Evolutionary conservation across 2,329 filamentous ascomycete genomes (phyloP).

Genomic region (Tolypocladium sp.): DNA sequence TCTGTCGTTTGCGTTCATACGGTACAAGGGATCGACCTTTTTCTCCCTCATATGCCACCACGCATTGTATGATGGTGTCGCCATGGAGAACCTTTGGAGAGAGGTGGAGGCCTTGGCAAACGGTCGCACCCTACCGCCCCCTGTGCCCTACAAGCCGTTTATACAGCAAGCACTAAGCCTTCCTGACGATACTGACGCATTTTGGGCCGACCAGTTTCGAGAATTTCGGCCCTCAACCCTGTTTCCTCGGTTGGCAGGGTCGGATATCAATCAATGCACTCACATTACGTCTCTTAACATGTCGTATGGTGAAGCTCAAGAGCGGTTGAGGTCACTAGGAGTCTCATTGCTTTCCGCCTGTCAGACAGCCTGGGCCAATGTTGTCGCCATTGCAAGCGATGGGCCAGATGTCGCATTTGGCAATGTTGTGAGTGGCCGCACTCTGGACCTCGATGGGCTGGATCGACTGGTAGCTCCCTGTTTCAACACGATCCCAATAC

Average conservation of each 20-base stretch:
- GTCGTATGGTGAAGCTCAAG: constrained; percentile 36
- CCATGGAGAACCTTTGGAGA: constrained; percentile 57
- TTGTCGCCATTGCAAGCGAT: constrained; percentile 48
- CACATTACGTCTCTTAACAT: constrained; percentile 19
- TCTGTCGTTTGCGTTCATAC: constrained; percentile 34
- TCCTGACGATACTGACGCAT: constrained; percentile 42
- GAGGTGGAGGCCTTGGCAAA: constrained; percentile 57
- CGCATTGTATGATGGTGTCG: constrained; percentile 77
- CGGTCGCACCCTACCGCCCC: constrained; percentile 33
- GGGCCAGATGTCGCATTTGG: constrained; percentile 72
- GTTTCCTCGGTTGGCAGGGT: constrained; percentile 12
- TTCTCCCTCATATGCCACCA: constrained; percentile 59
- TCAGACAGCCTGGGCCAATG: constrained; percentile 64
- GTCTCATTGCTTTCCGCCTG: constrained; percentile 57
- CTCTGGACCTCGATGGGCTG: constrained; percentile 53
- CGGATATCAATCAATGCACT: constrained; percentile 17
- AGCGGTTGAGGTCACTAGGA: constrained; percentile 40
- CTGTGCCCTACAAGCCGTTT: constrained; percentile 54
- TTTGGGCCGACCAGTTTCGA: constrained; percentile 54
- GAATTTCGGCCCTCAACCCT: constrained; percentile 30
- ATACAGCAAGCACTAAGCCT: constrained; percentile 47
- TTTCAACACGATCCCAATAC: constrained; percentile 79
- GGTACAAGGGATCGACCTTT: constrained; percentile 18
- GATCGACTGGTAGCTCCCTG: constrained; percentile 76
- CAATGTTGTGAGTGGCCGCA: constrained; percentile 73